Conservation (phyloP, 495 filamentous ascomycete species). For the Aspergillus homomorphus region DNA sequence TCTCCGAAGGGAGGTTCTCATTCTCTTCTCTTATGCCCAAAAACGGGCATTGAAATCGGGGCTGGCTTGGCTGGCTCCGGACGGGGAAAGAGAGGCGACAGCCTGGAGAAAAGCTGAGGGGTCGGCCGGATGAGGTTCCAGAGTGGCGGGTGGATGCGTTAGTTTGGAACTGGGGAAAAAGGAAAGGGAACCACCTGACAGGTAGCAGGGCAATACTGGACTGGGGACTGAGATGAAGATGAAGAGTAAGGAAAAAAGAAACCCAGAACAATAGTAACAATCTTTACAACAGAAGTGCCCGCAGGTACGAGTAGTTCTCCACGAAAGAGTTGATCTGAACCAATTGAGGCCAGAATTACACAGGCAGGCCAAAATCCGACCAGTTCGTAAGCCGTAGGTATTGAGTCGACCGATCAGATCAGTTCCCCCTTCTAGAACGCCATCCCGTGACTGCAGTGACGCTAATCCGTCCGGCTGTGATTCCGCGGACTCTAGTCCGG, state of each 20-base stretch:
- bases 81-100: background rate
- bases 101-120: slow-evolving; percentile 4
- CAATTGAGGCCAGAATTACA: background rate
- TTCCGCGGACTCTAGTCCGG: slow-evolving; percentile 1
- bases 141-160: slow-evolving; percentile 20
- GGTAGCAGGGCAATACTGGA: background rate
- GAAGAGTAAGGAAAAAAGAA: background rate
- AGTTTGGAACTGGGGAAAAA: slow-evolving; percentile 3
- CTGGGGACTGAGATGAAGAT: background rate
- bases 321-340: too few species aligned
- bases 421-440: slow-evolving; percentile 5
- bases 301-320: too few species aligned
- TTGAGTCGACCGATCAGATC: slow-evolving; percentile 3
- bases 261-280: too few species aligned
- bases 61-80: background rate
- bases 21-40: too few species aligned
- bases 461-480: background rate
- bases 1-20: too few species aligned
- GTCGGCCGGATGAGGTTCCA: slow-evolving; percentile 22
- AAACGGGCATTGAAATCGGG: background rate
- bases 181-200: background rate
- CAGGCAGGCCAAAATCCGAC: background rate
- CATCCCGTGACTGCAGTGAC: slow-evolving; percentile 1
- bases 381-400: background rate
- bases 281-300: background rate